Conservation (phyloP, 345 rosid species). For the Melaleuca quinquenervia region DNA sequence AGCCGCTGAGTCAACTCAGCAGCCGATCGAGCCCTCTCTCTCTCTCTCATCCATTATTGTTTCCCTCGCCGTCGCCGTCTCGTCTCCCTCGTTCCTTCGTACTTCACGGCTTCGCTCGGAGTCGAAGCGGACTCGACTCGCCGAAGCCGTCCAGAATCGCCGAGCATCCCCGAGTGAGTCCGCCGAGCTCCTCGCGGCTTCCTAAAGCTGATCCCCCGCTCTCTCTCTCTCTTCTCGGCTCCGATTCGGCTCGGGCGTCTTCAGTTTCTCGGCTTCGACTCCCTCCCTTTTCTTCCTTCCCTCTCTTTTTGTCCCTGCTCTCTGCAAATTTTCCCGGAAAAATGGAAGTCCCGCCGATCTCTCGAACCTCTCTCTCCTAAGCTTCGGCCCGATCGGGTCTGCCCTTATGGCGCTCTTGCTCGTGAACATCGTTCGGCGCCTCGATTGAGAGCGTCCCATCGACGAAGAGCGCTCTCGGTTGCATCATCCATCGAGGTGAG, state of each 20-base stretch:
- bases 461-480: not conserved
- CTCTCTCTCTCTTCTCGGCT: constrained; percentile 32
- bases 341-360: not conserved
- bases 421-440: not conserved
- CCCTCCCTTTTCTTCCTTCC: constrained; percentile 31
- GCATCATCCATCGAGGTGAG: not conserved
- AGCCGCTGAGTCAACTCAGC: not conserved
- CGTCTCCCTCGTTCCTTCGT: not conserved
- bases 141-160: not conserved
- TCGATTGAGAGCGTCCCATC: accelerated
- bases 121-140: not conserved
- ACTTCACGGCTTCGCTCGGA: not conserved
- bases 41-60: not conserved
- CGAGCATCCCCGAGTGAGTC: constrained; percentile 10
- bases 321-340: not conserved
- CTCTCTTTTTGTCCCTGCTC: constrained; percentile 4
- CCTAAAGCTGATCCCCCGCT: constrained; percentile 7
- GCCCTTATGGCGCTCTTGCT: not conserved
- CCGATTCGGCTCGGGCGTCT: constrained; percentile 36
- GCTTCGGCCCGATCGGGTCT: not conserved
- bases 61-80: not conserved
- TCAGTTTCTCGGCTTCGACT: not conserved
- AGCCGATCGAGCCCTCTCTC: not conserved
- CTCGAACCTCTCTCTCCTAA: not conserved
- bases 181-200: constrained; percentile 14